These are phyloP conservation scores for Sporothrix schenckii DNA, from an alignment of 2,329 filamentous ascomycete genomes.

Conservation along the genomic window DNA sequence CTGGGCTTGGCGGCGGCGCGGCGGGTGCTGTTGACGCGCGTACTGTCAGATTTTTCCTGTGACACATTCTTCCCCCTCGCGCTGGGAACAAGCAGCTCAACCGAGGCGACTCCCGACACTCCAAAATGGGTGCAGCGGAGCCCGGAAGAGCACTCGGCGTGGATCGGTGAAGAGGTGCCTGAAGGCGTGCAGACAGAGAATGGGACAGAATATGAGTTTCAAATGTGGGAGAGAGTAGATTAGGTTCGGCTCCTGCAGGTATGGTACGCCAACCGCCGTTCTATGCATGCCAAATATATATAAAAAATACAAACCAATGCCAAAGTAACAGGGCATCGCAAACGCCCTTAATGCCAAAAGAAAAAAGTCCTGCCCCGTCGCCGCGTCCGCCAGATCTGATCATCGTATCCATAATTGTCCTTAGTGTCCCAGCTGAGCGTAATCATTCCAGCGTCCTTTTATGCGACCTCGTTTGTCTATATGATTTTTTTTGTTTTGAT, in stretches of 20 bases:
- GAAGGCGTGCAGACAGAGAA: slow-evolving; percentile 64
- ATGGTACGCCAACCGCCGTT: background rate
- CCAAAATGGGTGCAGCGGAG: slow-evolving; percentile 58
- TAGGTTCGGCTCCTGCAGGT: background rate
- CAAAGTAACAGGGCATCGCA: background rate
- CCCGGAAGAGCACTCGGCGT: slow-evolving; percentile 60
- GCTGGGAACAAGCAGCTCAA: slow-evolving; percentile 47
- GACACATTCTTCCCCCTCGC: slow-evolving; percentile 73
- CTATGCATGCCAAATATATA: slow-evolving; percentile 14
- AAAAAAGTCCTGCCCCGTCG: background rate
- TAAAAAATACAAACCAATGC: background rate
- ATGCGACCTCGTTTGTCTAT: slow-evolving; percentile 13
- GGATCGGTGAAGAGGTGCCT: slow-evolving; percentile 66
- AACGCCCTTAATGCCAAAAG: background rate
- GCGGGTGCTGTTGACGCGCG: slow-evolving; percentile 70
- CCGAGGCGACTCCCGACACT: slow-evolving; percentile 34
- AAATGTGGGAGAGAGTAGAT: slow-evolving; percentile 68
- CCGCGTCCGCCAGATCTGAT: background rate
- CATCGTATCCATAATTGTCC: background rate
- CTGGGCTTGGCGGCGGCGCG: slow-evolving; percentile 61
- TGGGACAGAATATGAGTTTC: slow-evolving; percentile 68
- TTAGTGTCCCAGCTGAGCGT: background rate
- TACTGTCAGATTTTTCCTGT: slow-evolving; percentile 71
- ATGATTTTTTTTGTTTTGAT: background rate
- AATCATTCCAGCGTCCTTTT: background rate